phyloP scores from a whole-genome alignment of 1,284 basidiomycete species.

The Austroboletus novae-zelandiae region DNA sequence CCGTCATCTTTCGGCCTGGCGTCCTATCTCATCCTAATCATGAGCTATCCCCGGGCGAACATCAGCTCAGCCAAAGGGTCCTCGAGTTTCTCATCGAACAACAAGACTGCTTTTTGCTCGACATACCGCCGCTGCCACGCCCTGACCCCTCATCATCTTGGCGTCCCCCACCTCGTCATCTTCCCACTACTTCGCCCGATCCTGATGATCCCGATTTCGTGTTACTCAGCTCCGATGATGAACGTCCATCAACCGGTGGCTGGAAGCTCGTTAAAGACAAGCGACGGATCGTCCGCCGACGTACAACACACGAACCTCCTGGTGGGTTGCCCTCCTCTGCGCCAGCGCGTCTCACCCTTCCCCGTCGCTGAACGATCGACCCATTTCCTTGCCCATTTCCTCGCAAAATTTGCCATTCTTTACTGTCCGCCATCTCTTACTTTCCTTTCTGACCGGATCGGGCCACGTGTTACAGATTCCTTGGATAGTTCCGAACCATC shows the following conservation, averaged over 20 bases:
- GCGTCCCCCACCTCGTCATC: conserved; percentile 20
- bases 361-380: conserved; percentile 27
- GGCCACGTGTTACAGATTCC: conserved; percentile 18
- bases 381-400: conserved; percentile 9
- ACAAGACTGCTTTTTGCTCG: conserved; percentile 84
- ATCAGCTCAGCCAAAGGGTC: conserved; percentile 84
- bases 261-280: conserved; percentile 49
- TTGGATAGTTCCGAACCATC: conserved; percentile 11
- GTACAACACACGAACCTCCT: conserved; percentile 55
- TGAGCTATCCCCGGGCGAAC: conserved; percentile 79
- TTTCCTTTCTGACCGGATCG: conserved; percentile 8
- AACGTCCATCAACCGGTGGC: conserved; percentile 38
- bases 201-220: conserved; percentile 35
- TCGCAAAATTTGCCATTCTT: background rate
- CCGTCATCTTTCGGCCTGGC: conserved; percentile 92
- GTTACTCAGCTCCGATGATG: conserved; percentile 47
- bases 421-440: conserved; percentile 4
- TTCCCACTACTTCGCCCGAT: conserved; percentile 16
- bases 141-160: conserved; percentile 33
- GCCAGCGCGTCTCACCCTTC: conserved; percentile 28
- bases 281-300: conserved; percentile 46
- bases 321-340: conserved; percentile 43
- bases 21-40: conserved; percentile 87
- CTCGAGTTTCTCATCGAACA: conserved; percentile 93
- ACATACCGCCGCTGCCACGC: conserved; percentile 67